Base-by-base conservation (phyloP, 2,329 filamentous ascomycete species). In the Aspergillus melleus region DNA sequence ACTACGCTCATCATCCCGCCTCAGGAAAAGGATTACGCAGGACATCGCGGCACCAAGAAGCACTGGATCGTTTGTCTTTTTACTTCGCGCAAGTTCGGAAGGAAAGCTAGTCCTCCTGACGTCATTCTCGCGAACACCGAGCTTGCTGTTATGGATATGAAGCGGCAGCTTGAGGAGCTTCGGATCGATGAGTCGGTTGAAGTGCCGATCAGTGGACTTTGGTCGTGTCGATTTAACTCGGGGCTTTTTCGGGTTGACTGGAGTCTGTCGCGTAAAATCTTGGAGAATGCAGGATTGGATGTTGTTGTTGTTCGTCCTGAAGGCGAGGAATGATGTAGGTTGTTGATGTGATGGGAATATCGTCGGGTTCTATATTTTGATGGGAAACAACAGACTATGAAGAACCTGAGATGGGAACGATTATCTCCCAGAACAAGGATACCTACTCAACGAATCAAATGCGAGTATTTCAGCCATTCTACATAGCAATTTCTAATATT, bases 61-160 rank as follows among this genome's bases (percentile, higher is more conserved):
- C 83, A 85, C 57, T 88, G 82, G 79, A 79, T 88, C 26, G 81
- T 83, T 0, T 88, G 85, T 63, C 70, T 88, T 0, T 87, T 87
- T 63, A 88, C 85, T 0, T 85, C 83, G 2, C 68, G 72, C 2
- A 72, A 72, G 2, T 83, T 79, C 59, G 85, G 85, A 47, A 69
- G 61, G 6, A 80, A 76, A 26, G 66, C 70, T 30, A 72, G 69
- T 58, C 60, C 74, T 0, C 73, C 75, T 1, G 68, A 72, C 0
- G 65, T 70, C 14, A 86, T 88, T 42, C 55, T 87, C 11, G 65
- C 64, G 3, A 80, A 81, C 29, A 87, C 85, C 0, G 68, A 65
- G 16, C 67, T 72, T 3, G 82, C 85, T 1, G 72, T 88, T 61
- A 65, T 70, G 53, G 77, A 84, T 69, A 66, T 87, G 65, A 70